Percentiles rank a stretch among this genome's conserved stretches.
phyloP scores from a whole-genome alignment of 2,329 filamentous ascomycete genomes.

The Dryadomyces quercus-mongolicae region DNA sequence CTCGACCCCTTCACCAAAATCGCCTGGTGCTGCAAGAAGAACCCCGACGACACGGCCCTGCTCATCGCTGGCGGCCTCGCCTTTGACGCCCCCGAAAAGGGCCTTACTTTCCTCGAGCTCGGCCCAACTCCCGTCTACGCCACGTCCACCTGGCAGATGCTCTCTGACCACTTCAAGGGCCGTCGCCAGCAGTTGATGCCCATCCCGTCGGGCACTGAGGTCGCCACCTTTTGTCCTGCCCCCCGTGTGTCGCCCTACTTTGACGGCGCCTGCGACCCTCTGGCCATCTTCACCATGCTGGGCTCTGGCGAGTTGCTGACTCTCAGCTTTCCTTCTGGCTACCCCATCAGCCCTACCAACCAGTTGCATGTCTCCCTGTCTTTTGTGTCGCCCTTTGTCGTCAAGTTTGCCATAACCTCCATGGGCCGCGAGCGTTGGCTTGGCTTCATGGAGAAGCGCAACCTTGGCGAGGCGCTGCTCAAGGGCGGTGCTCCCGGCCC shows the following conservation, averaged over 20 bases:
- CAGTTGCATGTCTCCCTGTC: slow-evolving; percentile 80
- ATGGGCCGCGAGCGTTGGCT: slow-evolving; percentile 77
- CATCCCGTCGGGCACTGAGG: slow-evolving; percentile 64
- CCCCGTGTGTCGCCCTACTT: slow-evolving; percentile 78
- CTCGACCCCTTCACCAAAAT: slow-evolving; percentile 69
- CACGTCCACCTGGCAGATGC: slow-evolving; percentile 78
- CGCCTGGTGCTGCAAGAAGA: slow-evolving; percentile 87
- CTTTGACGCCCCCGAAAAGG: slow-evolving; percentile 55
- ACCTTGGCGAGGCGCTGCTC: slow-evolving; percentile 65
- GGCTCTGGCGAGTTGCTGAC: slow-evolving; percentile 83
- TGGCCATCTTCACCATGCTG: slow-evolving; percentile 68
- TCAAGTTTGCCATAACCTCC: slow-evolving; percentile 56
- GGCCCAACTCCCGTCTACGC: slow-evolving; percentile 82
- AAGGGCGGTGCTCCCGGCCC: slow-evolving; percentile 65
- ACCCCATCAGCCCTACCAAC: slow-evolving; percentile 83
- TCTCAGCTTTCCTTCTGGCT: slow-evolving; percentile 82
- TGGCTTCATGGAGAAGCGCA: slow-evolving; percentile 74
- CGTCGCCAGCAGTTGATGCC: slow-evolving; percentile 61
- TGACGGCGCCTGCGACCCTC: slow-evolving; percentile 76
- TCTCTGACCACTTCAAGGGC: slow-evolving; percentile 68
- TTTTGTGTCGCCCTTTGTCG: slow-evolving; percentile 83
- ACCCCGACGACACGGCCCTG: slow-evolving; percentile 85
- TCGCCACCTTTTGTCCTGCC: slow-evolving; percentile 71
- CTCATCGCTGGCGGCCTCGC: slow-evolving; percentile 73
- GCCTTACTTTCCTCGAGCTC: slow-evolving; percentile 80